phyloP scores from a whole-genome alignment of 2,329 filamentous ascomycete genomes.

The Trichophyton mentagrophytes region DNA sequence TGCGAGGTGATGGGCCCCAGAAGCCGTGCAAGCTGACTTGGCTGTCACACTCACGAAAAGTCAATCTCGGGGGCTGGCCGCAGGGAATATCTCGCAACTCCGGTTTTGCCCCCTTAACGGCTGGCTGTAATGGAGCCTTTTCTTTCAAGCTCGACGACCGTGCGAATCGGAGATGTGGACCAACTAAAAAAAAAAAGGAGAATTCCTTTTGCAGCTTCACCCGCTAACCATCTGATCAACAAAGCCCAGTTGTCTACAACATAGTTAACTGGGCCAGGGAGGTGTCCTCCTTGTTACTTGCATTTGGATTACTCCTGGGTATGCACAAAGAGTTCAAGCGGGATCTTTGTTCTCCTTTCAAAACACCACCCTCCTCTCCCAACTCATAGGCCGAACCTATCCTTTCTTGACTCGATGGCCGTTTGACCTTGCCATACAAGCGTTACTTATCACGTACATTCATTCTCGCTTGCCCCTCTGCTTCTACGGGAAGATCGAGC shows the following conservation, averaged over 20 bases:
- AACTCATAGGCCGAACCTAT: neutral
- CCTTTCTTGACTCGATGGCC: neutral
- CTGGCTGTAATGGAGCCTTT: neutral
- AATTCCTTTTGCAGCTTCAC: conserved; percentile 2
- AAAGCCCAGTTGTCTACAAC: neutral
- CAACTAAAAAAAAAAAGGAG: neutral
- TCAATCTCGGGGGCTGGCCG: neutral
- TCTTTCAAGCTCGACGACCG: neutral
- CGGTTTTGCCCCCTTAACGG: neutral
- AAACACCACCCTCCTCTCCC: neutral
- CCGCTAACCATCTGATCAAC: neutral
- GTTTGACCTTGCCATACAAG: conserved; percentile 1
- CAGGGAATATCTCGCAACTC: neutral
- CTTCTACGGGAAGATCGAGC: neutral
- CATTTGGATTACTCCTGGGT: neutral
- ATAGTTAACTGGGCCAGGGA: neutral
- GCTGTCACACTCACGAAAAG: neutral
- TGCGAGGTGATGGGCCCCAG: neutral
- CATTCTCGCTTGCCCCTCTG: conserved; percentile 1
- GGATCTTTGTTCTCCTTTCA: neutral
- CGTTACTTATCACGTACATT: neutral
- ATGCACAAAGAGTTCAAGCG: neutral
- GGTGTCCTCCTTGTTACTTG: neutral
- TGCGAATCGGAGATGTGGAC: neutral
- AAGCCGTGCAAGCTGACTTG: neutral